Evolutionary conservation across 768 basidiomycete species (phyloP), one percentile per base, ranked within the genome.

Genomic region (Scleroderma bovista): DNA sequence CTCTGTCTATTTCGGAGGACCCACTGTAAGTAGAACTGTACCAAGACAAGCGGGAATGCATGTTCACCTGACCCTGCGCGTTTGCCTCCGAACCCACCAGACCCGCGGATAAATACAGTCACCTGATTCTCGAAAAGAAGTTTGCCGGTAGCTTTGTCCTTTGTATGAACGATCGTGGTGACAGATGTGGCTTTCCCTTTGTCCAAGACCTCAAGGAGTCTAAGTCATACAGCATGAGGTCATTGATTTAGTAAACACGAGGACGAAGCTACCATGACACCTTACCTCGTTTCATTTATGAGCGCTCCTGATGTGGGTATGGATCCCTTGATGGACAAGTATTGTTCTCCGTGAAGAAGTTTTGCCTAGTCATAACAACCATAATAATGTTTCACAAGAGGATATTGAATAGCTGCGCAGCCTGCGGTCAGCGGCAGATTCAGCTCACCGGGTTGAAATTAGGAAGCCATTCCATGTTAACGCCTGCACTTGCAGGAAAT

Each of bases 261-360:
- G 16, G 17, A 16, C 29, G 23, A 39, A 24, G n/a, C 50, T 23
- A 71, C 72, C 38, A 63, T 23, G 5, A 26, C 13, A 16, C 7
- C 2, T 2, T n/a, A 83, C 84, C 86, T 77, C 6, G 83, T 78
- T 55, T 87, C 75, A 62, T 77, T 94, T 26, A 91, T 75, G 19
- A 98, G 73, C 19, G 85, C 80, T 0, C 83, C 95, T 51, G 76
- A 83, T 0, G 91, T 91, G 1, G 95, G 94, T 52, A 98, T 88
- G 0, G 88, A 84, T 2, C 73, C 83, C 59, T 88, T 86, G 66
- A 99, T 90, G 52, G 81, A 78, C 57, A 99, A 72, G 67, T 91
- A 98, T 61, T 98, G 96, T 64, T 99, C 96, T 40, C 96, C 96
- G 64, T 99, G 96, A 16, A 99, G 78, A n/a, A 99, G 75, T 69